phyloP scores from a whole-genome alignment of 1,139 yeast genomes.

The Suhomyces coccinellae region DNA sequence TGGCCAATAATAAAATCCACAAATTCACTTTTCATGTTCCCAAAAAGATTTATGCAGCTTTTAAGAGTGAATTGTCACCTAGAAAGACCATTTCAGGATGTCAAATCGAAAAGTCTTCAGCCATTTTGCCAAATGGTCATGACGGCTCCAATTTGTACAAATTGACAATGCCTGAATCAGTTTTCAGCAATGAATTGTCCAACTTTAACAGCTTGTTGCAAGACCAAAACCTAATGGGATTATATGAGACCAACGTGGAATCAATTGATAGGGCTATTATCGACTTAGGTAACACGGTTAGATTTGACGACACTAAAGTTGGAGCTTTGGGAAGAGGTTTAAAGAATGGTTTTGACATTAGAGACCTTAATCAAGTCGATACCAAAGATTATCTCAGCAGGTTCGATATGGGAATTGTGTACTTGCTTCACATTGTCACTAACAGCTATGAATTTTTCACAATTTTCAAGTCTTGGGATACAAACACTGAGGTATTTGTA shows the following conservation, averaged over 20 bases:
- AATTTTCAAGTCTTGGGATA: constrained; percentile 67
- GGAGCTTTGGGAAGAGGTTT: constrained; percentile 89
- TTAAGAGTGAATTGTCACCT: constrained; percentile 52
- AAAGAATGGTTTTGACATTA: constrained; percentile 76
- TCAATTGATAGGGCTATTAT: constrained; percentile 74
- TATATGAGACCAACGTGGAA: constrained; percentile 74
- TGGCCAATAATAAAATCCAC: constrained; percentile 73
- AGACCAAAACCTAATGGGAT: constrained; percentile 61
- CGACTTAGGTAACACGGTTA: constrained; percentile 72
- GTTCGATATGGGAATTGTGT: constrained; percentile 61
- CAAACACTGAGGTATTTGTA: constrained; percentile 52
- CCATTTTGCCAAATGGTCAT: constrained; percentile 71
- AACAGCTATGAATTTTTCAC: constrained; percentile 77
- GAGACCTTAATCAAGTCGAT: constrained; percentile 50
- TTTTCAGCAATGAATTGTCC: constrained; percentile 55
- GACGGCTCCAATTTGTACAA: constrained; percentile 57
- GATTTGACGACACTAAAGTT: constrained; percentile 64
- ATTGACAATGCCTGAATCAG: constrained; percentile 66
- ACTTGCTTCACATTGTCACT: constrained; percentile 70
- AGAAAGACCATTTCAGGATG: constrained; percentile 51
- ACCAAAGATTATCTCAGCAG: constrained; percentile 53
- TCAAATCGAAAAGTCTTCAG: constrained; percentile 58
- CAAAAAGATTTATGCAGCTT: constrained; percentile 67
- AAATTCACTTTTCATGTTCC: constrained; percentile 72
- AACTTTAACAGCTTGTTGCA: constrained; percentile 67